These are phyloP conservation scores for Bathelium albidoporum DNA, from an alignment of 495 filamentous ascomycete genomes.

Conservation along the genomic window DNA sequence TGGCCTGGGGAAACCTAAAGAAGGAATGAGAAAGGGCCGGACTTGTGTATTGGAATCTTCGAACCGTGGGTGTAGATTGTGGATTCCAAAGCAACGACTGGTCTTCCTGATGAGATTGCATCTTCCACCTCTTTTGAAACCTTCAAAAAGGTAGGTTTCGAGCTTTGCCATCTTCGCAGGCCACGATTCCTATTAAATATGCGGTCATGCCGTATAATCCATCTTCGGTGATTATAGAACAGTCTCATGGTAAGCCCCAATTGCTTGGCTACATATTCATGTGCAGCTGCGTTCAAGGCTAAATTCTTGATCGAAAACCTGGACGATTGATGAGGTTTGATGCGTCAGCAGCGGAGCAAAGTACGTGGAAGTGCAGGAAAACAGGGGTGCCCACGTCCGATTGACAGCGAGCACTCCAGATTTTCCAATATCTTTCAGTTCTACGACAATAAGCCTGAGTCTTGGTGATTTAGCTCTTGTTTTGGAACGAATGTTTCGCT, in stretches of 20 bases:
- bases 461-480: too few species aligned
- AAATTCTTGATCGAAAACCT: too few species aligned
- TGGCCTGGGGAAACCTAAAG: constrained; percentile 69
- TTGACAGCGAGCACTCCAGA: too few species aligned
- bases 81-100: constrained; percentile 85
- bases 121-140: constrained; percentile 75
- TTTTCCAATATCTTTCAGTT: too few species aligned
- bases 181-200: background rate
- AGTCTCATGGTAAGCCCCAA: background rate
- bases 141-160: constrained; percentile 44
- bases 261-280: too few species aligned
- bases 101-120: constrained; percentile 56
- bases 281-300: too few species aligned
- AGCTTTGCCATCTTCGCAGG: constrained; percentile 18
- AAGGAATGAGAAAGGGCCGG: constrained; percentile 23
- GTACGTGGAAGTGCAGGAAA: too few species aligned
- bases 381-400: too few species aligned
- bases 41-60: constrained; percentile 3
- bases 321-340: too few species aligned
- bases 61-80: constrained; percentile 78
- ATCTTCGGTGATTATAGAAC: background rate
- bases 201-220: background rate
- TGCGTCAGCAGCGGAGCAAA: too few species aligned
- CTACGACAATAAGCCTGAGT: too few species aligned
- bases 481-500: too few species aligned